Evolutionary conservation across 78 protist species (phyloP), one percentile per base, ranked within the genome.

Genomic region (Blattamonas nauphoetae): DNA sequence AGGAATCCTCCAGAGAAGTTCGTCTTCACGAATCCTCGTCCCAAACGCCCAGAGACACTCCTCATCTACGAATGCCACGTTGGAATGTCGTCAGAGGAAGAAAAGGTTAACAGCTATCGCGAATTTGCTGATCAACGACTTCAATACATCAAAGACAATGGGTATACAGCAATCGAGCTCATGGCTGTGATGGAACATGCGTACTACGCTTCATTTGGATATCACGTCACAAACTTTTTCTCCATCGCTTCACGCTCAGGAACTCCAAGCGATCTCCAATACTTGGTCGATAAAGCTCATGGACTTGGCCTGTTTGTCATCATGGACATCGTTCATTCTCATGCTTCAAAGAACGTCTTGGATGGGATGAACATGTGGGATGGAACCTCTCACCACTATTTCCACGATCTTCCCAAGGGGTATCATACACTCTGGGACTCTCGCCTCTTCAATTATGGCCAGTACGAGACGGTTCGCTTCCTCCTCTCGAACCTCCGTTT

Each of bases 121-220:
- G 44, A 92, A 42, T 93, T 92, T 81, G 84, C 90, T 5, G 82
- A 45, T 35, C 0, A 45, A 79, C 45, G 86, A 35, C 84, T 92
- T 6, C 3, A n/a, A 34, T 36, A 44, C 41, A 45, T 42, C 36
- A 1, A 1, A 78, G 35, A 42, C 0, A 1, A 3, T 71, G 94
- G 94, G 6, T 92, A 92, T 84, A 90, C 78, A 44, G 86, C 84
- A 34, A 85, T 90, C 34, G 98, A 96, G 89, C 82, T 97, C 64
- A 96, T 97, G 97, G 99, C 98, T 2, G 81, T 97, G 71, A 91
- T 87, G 95, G 98, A 97, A 90, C 99, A 97, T 85, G 95, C 97
- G 0, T 97, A 95, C 91, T 97, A 97, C 88, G 98, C 96, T 11
- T 88, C 92, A 11, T 96, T 95, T 83, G 97, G 97, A 0, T 96